phyloP scores from a whole-genome alignment of 2,329 filamentous ascomycete genomes.

The Capronia epimyces region DNA sequence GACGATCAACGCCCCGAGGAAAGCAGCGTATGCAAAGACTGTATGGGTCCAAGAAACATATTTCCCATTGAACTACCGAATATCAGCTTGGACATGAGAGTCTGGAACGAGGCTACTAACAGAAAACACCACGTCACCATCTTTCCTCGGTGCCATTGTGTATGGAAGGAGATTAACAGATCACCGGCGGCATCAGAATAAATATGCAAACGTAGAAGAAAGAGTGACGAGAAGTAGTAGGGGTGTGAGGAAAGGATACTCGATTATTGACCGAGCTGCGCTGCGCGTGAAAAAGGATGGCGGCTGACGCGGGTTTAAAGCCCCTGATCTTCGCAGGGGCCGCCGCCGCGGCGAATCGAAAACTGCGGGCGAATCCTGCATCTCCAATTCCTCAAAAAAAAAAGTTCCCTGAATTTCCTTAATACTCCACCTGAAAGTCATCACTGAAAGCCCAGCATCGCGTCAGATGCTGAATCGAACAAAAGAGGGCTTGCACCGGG shows the following conservation, averaged over 20 bases:
- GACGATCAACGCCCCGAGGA: conserved; percentile 76
- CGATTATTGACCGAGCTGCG: conserved; percentile 3
- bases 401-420: background rate
- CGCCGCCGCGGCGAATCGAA: background rate
- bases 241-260: conserved; percentile 5
- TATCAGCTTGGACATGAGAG: conserved; percentile 27
- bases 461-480: too few relatives aligned
- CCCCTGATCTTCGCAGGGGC: background rate
- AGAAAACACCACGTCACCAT: conserved; percentile 57
- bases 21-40: conserved; percentile 71
- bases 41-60: conserved; percentile 92
- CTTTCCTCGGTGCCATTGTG: conserved; percentile 57
- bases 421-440: background rate
- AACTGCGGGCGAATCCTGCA: background rate
- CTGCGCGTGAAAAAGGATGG: conserved; percentile 7
- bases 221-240: conserved; percentile 16
- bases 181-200: conserved; percentile 17
- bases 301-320: background rate
- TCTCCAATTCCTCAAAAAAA: conserved; percentile 1
- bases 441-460: background rate
- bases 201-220: conserved; percentile 16
- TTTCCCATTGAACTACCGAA: conserved; percentile 66
- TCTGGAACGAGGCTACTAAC: conserved; percentile 39
- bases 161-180: conserved; percentile 19
- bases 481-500: too few relatives aligned